Percentiles rank a stretch among this genome's conserved stretches.
Conservation (phyloP, 83 land plant genomes). For the Picea engelmannii region DNA sequence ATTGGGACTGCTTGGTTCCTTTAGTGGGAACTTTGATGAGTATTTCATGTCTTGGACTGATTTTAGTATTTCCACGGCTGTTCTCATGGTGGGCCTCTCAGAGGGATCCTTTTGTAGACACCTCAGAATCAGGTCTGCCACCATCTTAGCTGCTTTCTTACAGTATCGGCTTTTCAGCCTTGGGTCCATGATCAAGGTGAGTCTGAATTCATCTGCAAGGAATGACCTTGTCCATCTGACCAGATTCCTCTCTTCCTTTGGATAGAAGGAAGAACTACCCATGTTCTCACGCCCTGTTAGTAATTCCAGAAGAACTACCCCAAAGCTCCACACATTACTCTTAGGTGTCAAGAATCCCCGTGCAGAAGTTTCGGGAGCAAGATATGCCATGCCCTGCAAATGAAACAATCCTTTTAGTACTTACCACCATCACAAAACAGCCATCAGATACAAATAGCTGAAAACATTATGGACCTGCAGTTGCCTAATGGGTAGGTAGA, state of each 20-base stretch:
- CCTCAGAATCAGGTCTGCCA: conserved; percentile 68
- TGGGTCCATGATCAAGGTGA: conserved; percentile 81
- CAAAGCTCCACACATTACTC: conserved; percentile 95
- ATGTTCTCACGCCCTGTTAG: conserved; percentile 84
- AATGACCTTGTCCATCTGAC: conserved; percentile 78
- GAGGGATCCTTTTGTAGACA: conserved; percentile 76
- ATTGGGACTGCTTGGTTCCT: conserved; percentile 44
- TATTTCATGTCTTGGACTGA: conserved; percentile 66
- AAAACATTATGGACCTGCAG: not conserved
- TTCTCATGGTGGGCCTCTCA: conserved; percentile 78
- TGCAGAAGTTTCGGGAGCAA: conserved; percentile 68
- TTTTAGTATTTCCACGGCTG: conserved; percentile 59
- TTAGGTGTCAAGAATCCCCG: conserved; percentile 69
- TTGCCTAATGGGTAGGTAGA: not conserved
- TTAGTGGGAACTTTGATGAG: conserved; percentile 54
- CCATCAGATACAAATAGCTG: not conserved
- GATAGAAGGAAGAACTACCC: conserved; percentile 43
- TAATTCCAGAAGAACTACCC: conserved; percentile 87
- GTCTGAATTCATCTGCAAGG: conserved; percentile 68
- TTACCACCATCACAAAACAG: not conserved
- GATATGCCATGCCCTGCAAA: conserved; percentile 53
- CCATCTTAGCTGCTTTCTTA: conserved; percentile 51
- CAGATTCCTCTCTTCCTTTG: conserved; percentile 71
- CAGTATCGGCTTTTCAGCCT: conserved; percentile 77
- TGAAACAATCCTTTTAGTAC: not conserved